Conservation (phyloP, 2,329 filamentous ascomycete species). For the Ceratocystis cubensis region DNA sequence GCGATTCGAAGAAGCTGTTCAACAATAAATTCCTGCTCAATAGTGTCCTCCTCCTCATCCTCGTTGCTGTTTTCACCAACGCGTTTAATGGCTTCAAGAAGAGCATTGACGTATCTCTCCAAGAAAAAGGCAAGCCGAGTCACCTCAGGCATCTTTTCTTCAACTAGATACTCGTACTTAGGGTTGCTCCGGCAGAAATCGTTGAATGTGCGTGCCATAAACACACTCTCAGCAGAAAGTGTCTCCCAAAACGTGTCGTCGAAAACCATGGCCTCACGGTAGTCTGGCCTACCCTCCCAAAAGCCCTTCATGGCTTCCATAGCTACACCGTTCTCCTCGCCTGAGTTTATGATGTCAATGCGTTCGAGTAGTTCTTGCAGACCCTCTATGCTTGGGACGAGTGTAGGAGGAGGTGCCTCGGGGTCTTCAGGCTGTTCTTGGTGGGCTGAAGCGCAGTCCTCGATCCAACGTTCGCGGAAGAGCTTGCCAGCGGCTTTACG, state of each 20-base stretch:
- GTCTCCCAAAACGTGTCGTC: conserved; percentile 69
- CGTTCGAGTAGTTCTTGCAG: conserved; percentile 83
- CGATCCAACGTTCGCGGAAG: conserved; percentile 94
- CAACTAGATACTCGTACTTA: conserved; percentile 60
- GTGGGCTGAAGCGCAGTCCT: conserved; percentile 67
- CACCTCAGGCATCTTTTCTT: conserved; percentile 92
- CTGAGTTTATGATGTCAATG: conserved; percentile 84
- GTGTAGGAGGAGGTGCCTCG: conserved; percentile 35
- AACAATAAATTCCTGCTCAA: conserved; percentile 88
- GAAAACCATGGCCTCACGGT: conserved; percentile 58
- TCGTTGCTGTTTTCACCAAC: conserved; percentile 44
- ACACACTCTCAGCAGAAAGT: conserved; percentile 71
- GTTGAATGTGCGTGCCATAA: conserved; percentile 85
- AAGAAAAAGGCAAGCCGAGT: conserved; percentile 81
- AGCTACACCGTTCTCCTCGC: conserved; percentile 78
- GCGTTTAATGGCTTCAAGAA: conserved; percentile 52
- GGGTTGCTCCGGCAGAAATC: conserved; percentile 72
- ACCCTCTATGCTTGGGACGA: conserved; percentile 61
- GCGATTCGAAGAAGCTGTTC: conserved; percentile 91
- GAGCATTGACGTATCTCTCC: conserved; percentile 60
- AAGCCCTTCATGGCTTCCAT: conserved; percentile 92
- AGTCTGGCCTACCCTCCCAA: conserved; percentile 84
- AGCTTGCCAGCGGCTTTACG: conserved; percentile 80
- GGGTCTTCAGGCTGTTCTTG: conserved; percentile 47
- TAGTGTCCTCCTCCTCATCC: conserved; percentile 67